phyloP scores from a whole-genome alignment of 768 basidiomycete species.

The Psilocybe tampanensis region DNA sequence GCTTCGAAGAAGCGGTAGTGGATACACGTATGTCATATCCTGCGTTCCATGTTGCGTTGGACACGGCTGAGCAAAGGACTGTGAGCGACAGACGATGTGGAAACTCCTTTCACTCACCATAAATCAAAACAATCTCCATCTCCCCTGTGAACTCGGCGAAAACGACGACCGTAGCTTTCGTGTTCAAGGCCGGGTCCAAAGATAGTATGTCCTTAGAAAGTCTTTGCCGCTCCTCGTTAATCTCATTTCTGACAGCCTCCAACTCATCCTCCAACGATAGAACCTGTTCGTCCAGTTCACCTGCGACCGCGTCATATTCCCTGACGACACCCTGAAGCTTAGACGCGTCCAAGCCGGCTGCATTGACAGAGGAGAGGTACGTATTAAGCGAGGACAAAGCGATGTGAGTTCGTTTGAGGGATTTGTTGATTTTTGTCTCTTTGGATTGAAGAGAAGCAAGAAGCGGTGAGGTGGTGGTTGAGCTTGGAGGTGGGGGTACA shows the following conservation, averaged over 20 bases:
- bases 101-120: slow-evolving; percentile 30
- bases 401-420: slow-evolving; percentile 31
- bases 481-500: slow-evolving; percentile 11
- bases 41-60: slow-evolving; percentile 38
- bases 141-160: slow-evolving; percentile 39
- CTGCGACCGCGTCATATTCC: slow-evolving; percentile 34
- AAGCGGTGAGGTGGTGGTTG: slow-evolving; percentile 25
- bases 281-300: slow-evolving; percentile 33
- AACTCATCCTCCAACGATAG: slow-evolving; percentile 32
- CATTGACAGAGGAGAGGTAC: slow-evolving; percentile 37
- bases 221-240: slow-evolving; percentile 23
- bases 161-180: slow-evolving; percentile 34
- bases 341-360: slow-evolving; percentile 30
- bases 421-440: slow-evolving; percentile 28
- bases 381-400: slow-evolving; percentile 30
- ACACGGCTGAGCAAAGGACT: slow-evolving; percentile 30
- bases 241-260: slow-evolving; percentile 21
- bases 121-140: slow-evolving; percentile 39
- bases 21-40: slow-evolving; percentile 43
- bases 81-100: background rate
- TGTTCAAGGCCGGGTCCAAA: slow-evolving; percentile 26
- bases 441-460: slow-evolving; percentile 27
- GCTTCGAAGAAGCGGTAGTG: slow-evolving; percentile 35
- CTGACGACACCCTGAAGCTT: slow-evolving; percentile 31
- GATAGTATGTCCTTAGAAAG: slow-evolving; percentile 14